Base-by-base conservation (phyloP, 768 basidiomycete genomes). In the Trametes cubensis region DNA sequence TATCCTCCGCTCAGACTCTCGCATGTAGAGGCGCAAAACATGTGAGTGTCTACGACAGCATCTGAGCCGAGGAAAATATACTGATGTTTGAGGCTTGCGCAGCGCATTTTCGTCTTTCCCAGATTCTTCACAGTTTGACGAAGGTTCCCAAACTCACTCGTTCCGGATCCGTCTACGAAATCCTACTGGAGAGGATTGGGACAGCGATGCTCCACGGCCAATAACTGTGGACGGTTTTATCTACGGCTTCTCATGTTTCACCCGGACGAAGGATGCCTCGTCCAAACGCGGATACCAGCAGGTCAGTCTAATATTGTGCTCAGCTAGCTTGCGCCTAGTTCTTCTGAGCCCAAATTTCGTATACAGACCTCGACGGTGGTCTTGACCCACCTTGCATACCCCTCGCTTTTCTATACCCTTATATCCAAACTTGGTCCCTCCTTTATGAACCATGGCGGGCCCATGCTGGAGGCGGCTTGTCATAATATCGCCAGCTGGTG, bases 61-160 rank as follows among this genome's bases (percentile, higher is more conserved):
- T 21, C 6, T 39, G 13, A 23, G 13, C 51, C 42, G 4, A 28
- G 13, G 25, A 28, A 28, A 28, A 20, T 39, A 1, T 34, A 55
- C 38, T 38, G 53, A 49, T 64, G 55, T 71, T 57, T 57, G 39
- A 6, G 38, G 23, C 7, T 18, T 2, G 1, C 2, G 52, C 64
- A 97, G 95, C 58, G 92, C 94, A 2, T 98, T 98, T 73, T 92
- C 90, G 7, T 86, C 93, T 0, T 94, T 98, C 69, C 95, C 95
- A 0, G 95, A 98, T 70, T 94, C 94, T 0, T 76, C 86, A 1
- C 86, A 92, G 58, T 93, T 93, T 60, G 87, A 91, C 48, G 88
- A 95, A 71, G 94, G 94, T 6, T 85, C 86, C 0, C 87, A 92
- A 69, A 80, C 82, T 1, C 94, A 96, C 73, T 94, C 92, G 0